These are phyloP conservation scores for Calonectria multiphialidica DNA, from an alignment of 2,329 filamentous ascomycete genomes.

Conservation along the genomic window DNA sequence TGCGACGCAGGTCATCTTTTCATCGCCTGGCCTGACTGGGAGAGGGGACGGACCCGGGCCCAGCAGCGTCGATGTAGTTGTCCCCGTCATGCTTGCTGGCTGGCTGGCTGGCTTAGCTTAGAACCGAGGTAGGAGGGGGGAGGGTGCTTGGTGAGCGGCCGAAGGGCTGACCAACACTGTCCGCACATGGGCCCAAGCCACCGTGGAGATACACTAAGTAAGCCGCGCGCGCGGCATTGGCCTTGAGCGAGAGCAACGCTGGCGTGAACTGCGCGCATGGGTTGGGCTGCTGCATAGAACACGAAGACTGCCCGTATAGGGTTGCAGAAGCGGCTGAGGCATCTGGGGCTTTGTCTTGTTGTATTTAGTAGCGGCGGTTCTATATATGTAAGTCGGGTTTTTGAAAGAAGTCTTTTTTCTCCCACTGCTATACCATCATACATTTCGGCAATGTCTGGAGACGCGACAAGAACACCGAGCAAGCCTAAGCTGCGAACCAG, in stretches of 20 bases:
- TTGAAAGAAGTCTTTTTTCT: not conserved
- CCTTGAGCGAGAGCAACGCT: not conserved
- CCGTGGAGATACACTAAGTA: constrained; percentile 5
- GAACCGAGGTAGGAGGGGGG: not conserved
- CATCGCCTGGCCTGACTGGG: not conserved
- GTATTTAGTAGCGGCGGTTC: not conserved
- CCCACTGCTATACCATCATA: not conserved
- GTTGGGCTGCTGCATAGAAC: constrained; percentile 2
- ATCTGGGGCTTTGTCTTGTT: not conserved
- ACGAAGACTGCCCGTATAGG: constrained; percentile 2
- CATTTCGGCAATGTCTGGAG: not conserved
- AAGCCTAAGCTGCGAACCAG: constrained; percentile 15
- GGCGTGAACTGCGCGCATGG: not conserved
- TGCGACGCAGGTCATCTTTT: constrained; percentile 1
- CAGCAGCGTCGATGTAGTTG: not conserved
- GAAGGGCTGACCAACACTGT: constrained; percentile 4
- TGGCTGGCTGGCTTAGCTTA: not conserved
- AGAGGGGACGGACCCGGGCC: not conserved
- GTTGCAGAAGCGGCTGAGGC: constrained; percentile 3
- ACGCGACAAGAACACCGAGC: not conserved
- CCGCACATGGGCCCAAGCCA: constrained; percentile 1
- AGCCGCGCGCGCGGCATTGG: constrained; percentile 2
- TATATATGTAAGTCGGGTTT: not conserved
- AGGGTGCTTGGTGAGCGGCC: not conserved
- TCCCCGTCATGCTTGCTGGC: not conserved